Evolutionary conservation across 306 rosid genomes (phyloP).

Genomic region (Corylus americana): DNA sequence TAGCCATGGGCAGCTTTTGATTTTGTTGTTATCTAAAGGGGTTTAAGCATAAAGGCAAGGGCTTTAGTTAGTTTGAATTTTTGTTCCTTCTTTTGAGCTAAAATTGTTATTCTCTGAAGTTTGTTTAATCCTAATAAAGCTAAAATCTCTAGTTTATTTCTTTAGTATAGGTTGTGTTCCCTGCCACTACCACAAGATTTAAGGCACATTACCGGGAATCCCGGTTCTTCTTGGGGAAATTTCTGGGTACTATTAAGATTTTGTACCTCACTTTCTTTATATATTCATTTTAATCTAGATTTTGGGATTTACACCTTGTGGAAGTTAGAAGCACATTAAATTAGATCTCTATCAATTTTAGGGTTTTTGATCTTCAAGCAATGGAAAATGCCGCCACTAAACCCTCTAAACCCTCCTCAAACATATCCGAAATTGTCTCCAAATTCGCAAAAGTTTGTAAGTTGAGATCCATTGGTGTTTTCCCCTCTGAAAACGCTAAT

Average conservation of each 20-base stretch:
- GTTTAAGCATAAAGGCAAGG: not conserved
- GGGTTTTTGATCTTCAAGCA: constrained; percentile 33
- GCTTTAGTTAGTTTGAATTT: constrained; percentile 3
- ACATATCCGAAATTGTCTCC: constrained; percentile 65
- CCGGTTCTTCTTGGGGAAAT: constrained; percentile 31
- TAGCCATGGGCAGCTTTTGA: not conserved
- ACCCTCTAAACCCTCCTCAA: constrained; percentile 61
- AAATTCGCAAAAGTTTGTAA: constrained; percentile 72
- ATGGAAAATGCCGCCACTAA: constrained; percentile 56
- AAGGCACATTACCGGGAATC: constrained; percentile 32
- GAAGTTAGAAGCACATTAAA: constrained; percentile 7
- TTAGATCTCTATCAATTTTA: constrained; percentile 32
- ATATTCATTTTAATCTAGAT: not conserved
- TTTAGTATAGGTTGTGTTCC: constrained; percentile 29
- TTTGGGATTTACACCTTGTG: constrained; percentile 23
- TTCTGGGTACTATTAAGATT: constrained; percentile 27
- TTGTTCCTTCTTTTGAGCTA: not conserved
- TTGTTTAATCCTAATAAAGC: not conserved
- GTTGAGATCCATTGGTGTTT: constrained; percentile 75
- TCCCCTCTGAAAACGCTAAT: constrained; percentile 50
- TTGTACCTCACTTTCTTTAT: constrained; percentile 6
- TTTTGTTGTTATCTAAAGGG: not conserved
- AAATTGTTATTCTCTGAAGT: not conserved
- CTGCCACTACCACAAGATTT: constrained; percentile 31
- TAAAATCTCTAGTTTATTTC: constrained; percentile 3